Percentiles rank a stretch among this genome's conserved stretches.
phyloP scores from a whole-genome alignment of 2,329 filamentous ascomycete genomes.

The Paraconiothyrium sp. region DNA sequence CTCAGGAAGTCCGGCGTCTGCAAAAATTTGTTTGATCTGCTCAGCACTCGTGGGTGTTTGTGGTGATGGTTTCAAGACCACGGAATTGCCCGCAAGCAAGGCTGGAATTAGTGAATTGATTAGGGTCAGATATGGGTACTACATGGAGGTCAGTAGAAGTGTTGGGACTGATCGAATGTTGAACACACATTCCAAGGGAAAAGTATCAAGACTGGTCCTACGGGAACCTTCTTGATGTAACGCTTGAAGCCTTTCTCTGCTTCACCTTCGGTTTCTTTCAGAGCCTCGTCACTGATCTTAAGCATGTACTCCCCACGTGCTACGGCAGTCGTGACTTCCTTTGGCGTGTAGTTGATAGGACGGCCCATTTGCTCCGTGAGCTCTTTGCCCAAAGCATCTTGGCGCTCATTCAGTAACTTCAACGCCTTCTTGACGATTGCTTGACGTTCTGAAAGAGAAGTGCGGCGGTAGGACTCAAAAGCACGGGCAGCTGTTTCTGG shows the following conservation, averaged over 20 bases:
- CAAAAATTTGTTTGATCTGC: constrained; percentile 79
- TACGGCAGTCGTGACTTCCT: constrained; percentile 85
- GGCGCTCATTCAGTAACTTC: constrained; percentile 71
- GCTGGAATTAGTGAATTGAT: constrained; percentile 93
- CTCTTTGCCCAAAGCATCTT: constrained; percentile 84
- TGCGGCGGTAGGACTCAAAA: constrained; percentile 80
- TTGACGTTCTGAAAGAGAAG: constrained; percentile 77
- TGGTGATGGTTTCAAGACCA: constrained; percentile 93
- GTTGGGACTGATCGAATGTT: constrained; percentile 14
- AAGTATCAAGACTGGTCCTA: constrained; percentile 87
- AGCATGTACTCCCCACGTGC: constrained; percentile 86
- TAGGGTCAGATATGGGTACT: constrained; percentile 95
- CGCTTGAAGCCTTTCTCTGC: constrained; percentile 87
- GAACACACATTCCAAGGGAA: constrained; percentile 93
- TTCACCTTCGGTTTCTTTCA: constrained; percentile 84
- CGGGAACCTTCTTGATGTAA: constrained; percentile 86
- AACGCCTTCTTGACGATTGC: constrained; percentile 83
- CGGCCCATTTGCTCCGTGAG: constrained; percentile 95
- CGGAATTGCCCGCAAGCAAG: constrained; percentile 87
- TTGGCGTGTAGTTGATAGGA: constrained; percentile 85
- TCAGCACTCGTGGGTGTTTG: constrained; percentile 94
- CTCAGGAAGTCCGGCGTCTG: constrained; percentile 79
- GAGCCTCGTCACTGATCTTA: constrained; percentile 79
- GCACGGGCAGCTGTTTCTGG: constrained; percentile 76
- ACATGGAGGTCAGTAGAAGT: constrained; percentile 28